phyloP scores from a whole-genome alignment of 1,284 basidiomycete species.

The Apiotrichum gamsii region DNA sequence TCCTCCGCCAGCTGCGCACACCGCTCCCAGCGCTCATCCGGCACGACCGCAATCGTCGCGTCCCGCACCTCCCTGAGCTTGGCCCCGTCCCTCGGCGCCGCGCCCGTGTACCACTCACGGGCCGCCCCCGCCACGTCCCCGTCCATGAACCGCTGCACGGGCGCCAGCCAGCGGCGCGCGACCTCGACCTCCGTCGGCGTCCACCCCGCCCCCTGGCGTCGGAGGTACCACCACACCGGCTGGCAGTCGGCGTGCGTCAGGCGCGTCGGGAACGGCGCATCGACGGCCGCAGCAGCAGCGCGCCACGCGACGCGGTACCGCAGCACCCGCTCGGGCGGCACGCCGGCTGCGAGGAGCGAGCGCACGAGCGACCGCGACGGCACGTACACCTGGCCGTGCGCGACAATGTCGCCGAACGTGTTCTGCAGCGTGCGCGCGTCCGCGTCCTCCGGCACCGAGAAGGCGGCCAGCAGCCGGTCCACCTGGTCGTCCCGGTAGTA shows the following conservation, averaged over 20 bases:
- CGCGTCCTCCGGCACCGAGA: background rate
- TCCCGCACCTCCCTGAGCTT: conserved; percentile 14
- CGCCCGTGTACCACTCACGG: conserved; percentile 16
- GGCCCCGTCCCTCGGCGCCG: background rate
- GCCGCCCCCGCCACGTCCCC: conserved; percentile 14
- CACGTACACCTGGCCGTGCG: conserved; percentile 24
- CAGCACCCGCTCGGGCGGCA: conserved; percentile 12
- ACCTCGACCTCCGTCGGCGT: conserved; percentile 7
- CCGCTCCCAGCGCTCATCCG: conserved; percentile 22
- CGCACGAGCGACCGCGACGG: conserved; percentile 15
- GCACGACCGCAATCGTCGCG: conserved; percentile 15
- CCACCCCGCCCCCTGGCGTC: conserved; percentile 16
- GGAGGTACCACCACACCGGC: conserved; percentile 22
- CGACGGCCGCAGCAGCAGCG: background rate
- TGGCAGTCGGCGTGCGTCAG: conserved; percentile 25
- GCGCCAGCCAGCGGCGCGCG: conserved; percentile 15
- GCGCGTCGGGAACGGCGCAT: background rate
- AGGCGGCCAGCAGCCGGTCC: conserved; percentile 8
- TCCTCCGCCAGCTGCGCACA: conserved; percentile 15
- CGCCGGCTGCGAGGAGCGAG: conserved; percentile 15
- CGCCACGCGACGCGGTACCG: conserved; percentile 22
- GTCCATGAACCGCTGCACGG: conserved; percentile 14
- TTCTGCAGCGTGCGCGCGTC: background rate
- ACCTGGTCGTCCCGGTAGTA: conserved; percentile 20
- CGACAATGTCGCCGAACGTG: conserved; percentile 22